Conservation (phyloP, 2,329 filamentous ascomycete species). For the Domatiomyces globalis region DNA sequence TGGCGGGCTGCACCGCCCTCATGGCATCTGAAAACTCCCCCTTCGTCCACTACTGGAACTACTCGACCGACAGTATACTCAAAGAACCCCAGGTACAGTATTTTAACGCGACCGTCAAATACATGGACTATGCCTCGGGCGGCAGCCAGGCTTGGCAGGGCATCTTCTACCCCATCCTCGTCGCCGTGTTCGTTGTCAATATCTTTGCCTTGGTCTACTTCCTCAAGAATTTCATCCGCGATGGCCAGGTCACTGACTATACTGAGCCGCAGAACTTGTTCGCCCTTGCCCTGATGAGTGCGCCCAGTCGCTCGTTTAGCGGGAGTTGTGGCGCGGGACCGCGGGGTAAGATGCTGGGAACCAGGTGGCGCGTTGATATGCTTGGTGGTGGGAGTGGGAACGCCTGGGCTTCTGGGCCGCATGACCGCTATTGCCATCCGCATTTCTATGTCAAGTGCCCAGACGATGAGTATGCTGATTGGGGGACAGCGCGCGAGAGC, state of each 20-base stretch:
- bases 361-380: slow-evolving; percentile 32
- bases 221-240: slow-evolving; percentile 23
- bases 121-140: slow-evolving; percentile 57
- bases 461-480: slow-evolving; percentile 3
- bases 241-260: slow-evolving; percentile 59
- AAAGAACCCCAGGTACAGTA: slow-evolving; percentile 35
- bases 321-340: slow-evolving; percentile 46
- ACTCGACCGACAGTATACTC: slow-evolving; percentile 26
- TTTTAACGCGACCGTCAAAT: slow-evolving; percentile 51
- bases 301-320: slow-evolving; percentile 36
- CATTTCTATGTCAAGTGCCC: slow-evolving; percentile 12
- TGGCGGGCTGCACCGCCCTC: slow-evolving; percentile 53
- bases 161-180: slow-evolving; percentile 53
- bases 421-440: slow-evolving; percentile 3
- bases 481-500: neutral
- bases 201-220: slow-evolving; percentile 51
- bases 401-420: slow-evolving; percentile 8
- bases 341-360: slow-evolving; percentile 34
- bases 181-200: slow-evolving; percentile 53
- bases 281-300: slow-evolving; percentile 51
- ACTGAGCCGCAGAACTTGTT: slow-evolving; percentile 67
- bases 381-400: slow-evolving; percentile 26
- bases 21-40: slow-evolving; percentile 45
- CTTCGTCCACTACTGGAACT: slow-evolving; percentile 33
- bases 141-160: slow-evolving; percentile 46